phyloP scores from a whole-genome alignment of 352 stramenopile species.

The Globisporangium canariense region DNA sequence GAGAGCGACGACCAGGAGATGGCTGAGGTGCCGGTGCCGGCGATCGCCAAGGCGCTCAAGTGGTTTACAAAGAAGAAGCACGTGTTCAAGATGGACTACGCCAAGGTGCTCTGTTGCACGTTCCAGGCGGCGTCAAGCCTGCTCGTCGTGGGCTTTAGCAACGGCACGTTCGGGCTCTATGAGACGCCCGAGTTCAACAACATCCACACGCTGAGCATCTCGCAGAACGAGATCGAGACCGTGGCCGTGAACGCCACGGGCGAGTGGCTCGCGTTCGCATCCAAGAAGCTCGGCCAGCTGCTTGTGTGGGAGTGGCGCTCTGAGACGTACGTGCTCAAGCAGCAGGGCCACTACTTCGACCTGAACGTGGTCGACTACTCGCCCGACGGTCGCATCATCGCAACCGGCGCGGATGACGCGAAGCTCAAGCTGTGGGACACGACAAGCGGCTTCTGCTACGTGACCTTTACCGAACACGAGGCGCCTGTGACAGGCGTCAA shows the following conservation, averaged over 20 bases:
- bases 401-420: constrained; percentile 97
- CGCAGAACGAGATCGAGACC: constrained; percentile 87
- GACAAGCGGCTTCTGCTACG: constrained; percentile 98
- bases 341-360: constrained; percentile 98
- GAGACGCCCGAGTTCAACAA: constrained; percentile 94
- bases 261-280: constrained; percentile 98
- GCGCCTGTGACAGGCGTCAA: constrained; percentile 95
- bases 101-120: constrained; percentile 85
- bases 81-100: constrained; percentile 89
- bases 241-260: constrained; percentile 95
- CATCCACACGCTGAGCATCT: constrained; percentile 96
- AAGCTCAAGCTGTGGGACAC: constrained; percentile 99
- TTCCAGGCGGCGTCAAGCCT: constrained; percentile 87
- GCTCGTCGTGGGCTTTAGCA: constrained; percentile 95
- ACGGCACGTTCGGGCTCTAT: constrained; percentile 98
- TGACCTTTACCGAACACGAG: constrained; percentile 97
- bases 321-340: constrained; percentile 99
- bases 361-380: constrained; percentile 97
- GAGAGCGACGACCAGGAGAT: constrained; percentile 33
- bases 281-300: constrained; percentile 96
- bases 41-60: constrained; percentile 71
- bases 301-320: constrained; percentile 99
- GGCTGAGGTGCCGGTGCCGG: constrained; percentile 32
- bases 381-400: constrained; percentile 94
- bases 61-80: constrained; percentile 87